These are phyloP conservation scores for Onygena corvina DNA, from an alignment of 2,329 filamentous ascomycete species.

Conservation along the genomic window DNA sequence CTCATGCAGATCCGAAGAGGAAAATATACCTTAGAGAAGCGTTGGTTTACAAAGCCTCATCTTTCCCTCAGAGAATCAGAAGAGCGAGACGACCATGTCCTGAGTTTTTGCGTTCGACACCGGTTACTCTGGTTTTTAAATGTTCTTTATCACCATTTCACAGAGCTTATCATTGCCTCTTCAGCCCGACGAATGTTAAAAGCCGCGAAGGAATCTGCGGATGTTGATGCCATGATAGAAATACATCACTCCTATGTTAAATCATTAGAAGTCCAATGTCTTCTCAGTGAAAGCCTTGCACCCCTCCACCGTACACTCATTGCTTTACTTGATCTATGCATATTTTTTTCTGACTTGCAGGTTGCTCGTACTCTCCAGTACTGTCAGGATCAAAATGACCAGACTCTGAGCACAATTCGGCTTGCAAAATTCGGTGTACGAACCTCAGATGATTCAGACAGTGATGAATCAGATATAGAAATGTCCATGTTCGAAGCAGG, in stretches of 20 bases:
- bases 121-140: conserved; percentile 68
- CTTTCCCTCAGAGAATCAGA: conserved; percentile 29
- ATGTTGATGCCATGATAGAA: conserved; percentile 69
- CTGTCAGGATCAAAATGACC: conserved; percentile 29
- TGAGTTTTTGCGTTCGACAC: conserved; percentile 45
- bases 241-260: conserved; percentile 54
- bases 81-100: conserved; percentile 21
- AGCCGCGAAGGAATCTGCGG: conserved; percentile 49
- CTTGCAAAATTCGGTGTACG: conserved; percentile 8
- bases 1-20: conserved; percentile 67
- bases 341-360: conserved; percentile 55
- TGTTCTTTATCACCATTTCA: conserved; percentile 62
- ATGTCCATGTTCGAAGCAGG: conserved; percentile 30
- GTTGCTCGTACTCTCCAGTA: conserved; percentile 28
- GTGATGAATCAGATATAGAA: conserved; percentile 19
- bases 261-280: conserved; percentile 53
- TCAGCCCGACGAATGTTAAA: conserved; percentile 45
- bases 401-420: conserved; percentile 15
- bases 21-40: conserved; percentile 51
- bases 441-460: conserved; percentile 19
- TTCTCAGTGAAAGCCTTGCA: conserved; percentile 55
- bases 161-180: conserved; percentile 56
- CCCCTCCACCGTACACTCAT: conserved; percentile 62
- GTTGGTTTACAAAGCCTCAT: conserved; percentile 31
- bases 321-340: conserved; percentile 62